Conservation (phyloP, 352 stramenopile species). For the Thalassiosira mediterranea region DNA sequence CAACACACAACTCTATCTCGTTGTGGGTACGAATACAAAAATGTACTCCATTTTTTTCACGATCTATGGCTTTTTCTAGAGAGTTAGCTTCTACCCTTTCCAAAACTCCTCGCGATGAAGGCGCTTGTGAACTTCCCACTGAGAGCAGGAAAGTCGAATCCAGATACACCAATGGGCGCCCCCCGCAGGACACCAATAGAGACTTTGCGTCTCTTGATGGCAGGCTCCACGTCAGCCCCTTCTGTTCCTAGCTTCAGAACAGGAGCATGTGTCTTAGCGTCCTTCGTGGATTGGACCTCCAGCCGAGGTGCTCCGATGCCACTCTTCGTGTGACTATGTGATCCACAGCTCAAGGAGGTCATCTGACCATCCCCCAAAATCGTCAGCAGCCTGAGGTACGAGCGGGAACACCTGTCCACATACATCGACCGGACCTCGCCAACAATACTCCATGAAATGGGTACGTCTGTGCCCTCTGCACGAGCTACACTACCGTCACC, state of each 20-base stretch:
- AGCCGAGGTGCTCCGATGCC: background rate
- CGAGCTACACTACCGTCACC: constrained; percentile 24
- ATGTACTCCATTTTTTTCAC: background rate
- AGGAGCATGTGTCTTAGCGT: constrained; percentile 16
- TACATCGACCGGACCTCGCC: constrained; percentile 44
- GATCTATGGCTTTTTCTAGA: too few relatives aligned
- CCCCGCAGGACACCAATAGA: constrained; percentile 8
- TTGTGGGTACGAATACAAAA: background rate
- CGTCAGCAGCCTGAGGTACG: constrained; percentile 34
- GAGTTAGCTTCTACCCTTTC: too few relatives aligned
- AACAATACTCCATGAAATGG: constrained; percentile 42
- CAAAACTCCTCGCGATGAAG: constrained; percentile 37
- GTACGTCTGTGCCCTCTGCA: constrained; percentile 10
- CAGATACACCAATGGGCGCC: constrained; percentile 7
- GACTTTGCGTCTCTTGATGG: constrained; percentile 51
- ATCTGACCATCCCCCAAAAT: constrained; percentile 50
- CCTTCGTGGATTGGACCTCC: constrained; percentile 7
- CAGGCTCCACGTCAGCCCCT: background rate
- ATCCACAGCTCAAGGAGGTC: constrained; percentile 34
- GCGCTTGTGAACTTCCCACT: constrained; percentile 54
- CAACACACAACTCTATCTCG: too few relatives aligned
- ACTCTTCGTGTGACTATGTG: background rate
- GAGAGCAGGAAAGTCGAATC: constrained; percentile 56
- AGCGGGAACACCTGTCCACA: constrained; percentile 19
- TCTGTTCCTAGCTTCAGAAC: constrained; percentile 40